Conservation (phyloP, 1,284 basidiomycete species). For the Ustilago trichophora region DNA sequence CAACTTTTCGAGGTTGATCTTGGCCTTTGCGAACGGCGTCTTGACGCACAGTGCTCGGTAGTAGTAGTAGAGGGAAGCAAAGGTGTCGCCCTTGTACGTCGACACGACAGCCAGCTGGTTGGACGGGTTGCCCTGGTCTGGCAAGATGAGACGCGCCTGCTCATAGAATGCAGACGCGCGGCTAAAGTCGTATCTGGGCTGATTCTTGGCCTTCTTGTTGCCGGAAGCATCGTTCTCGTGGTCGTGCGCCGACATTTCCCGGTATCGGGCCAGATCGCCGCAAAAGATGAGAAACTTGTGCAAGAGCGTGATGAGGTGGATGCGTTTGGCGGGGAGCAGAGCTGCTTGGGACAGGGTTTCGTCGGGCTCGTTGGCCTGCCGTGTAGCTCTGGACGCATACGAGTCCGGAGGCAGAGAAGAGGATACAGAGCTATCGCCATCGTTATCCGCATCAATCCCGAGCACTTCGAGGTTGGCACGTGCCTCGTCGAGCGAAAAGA, state of each 20-base stretch:
- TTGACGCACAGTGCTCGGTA: constrained; percentile 89
- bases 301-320: constrained; percentile 70
- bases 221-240: constrained; percentile 12
- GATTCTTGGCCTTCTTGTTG: constrained; percentile 10
- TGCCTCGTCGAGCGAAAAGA: constrained; percentile 57
- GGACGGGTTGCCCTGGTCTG: constrained; percentile 75
- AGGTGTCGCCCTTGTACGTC: constrained; percentile 82
- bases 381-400: constrained; percentile 25
- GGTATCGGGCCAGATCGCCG: constrained; percentile 91
- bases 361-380: constrained; percentile 38
- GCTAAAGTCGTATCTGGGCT: constrained; percentile 48
- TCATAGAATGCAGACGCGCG: constrained; percentile 57
- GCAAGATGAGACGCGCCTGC: constrained; percentile 57
- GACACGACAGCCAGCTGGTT: constrained; percentile 95
- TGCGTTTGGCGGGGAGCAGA: constrained; percentile 44
- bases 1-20: constrained; percentile 80
- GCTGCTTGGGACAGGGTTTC: constrained; percentile 42
- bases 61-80: constrained; percentile 83
- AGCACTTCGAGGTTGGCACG: constrained; percentile 42
- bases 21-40: constrained; percentile 85
- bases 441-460: constrained; percentile 49
- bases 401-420: constrained; percentile 35
- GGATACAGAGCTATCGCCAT: constrained; percentile 30
- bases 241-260: constrained; percentile 77
- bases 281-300: constrained; percentile 89